phyloP scores from a whole-genome alignment of 805 yeast genomes.

The Ogataea thermomethanolica region DNA sequence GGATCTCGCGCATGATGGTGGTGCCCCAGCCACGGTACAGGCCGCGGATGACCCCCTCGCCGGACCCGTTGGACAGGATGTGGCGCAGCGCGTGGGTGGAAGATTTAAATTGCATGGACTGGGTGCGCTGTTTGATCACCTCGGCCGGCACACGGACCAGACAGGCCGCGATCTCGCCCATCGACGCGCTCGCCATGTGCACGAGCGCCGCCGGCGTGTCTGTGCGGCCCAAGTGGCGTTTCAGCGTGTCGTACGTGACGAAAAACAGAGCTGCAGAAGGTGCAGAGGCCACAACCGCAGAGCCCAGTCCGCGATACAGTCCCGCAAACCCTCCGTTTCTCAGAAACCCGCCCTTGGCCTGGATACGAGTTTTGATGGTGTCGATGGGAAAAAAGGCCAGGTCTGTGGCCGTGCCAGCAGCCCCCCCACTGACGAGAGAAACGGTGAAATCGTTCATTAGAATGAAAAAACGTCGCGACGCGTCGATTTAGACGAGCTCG shows the following conservation, averaged over 20 bases:
- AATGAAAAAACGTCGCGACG: slow-evolving; percentile 1
- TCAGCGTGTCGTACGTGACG: slow-evolving; percentile 79
- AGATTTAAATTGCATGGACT: slow-evolving; percentile 54
- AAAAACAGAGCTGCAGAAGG: slow-evolving; percentile 80
- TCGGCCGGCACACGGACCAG: slow-evolving; percentile 95
- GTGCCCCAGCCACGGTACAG: slow-evolving; percentile 91
- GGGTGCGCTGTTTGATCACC: slow-evolving; percentile 92
- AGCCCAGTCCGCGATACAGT: slow-evolving; percentile 86
- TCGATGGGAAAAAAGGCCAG: slow-evolving; percentile 94
- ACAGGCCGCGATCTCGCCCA: slow-evolving; percentile 93
- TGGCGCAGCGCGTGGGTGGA: slow-evolving; percentile 67
- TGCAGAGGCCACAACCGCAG: slow-evolving; percentile 92
- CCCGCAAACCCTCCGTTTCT: slow-evolving; percentile 91
- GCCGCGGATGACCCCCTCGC: slow-evolving; percentile 76
- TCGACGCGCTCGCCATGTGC: slow-evolving; percentile 85
- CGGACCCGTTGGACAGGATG: slow-evolving; percentile 59
- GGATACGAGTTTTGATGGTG: slow-evolving; percentile 89
- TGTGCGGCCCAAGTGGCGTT: slow-evolving; percentile 33
- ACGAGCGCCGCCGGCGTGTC: slow-evolving; percentile 39
- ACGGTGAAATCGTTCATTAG: slow-evolving; percentile 9
- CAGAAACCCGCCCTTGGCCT: slow-evolving; percentile 93
- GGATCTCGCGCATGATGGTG: slow-evolving; percentile 92
- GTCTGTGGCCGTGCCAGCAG: slow-evolving; percentile 96
- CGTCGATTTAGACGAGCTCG: slow-evolving; percentile 2
- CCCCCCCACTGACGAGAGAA: slow-evolving; percentile 64